These are phyloP conservation scores for Nicotiana obtusifolia DNA, from an alignment of 257 asterid species.

Conservation along the genomic window DNA sequence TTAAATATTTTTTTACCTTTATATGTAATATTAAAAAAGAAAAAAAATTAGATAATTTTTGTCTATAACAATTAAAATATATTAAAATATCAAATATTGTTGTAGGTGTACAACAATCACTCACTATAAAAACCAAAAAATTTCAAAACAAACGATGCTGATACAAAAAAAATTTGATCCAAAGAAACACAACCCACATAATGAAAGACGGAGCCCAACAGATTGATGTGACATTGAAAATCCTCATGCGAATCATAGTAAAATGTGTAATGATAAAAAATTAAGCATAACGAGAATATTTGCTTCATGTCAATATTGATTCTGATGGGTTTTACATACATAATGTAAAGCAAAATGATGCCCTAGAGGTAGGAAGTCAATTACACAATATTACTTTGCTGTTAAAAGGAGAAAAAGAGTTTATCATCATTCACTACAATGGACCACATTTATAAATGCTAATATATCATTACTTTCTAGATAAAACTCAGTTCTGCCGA, in stretches of 20 bases:
- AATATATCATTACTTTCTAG: not conserved
- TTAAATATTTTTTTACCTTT: too few relatives aligned
- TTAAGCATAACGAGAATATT: not conserved
- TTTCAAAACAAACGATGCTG: too few relatives aligned
- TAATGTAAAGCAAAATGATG: conserved; percentile 4
- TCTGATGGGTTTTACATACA: not conserved
- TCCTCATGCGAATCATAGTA: not conserved
- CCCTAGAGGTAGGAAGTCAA: conserved; percentile 6
- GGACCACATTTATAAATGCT: not conserved
- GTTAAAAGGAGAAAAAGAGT: not conserved
- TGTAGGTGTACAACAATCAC: too few relatives aligned
- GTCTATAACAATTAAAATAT: too few relatives aligned
- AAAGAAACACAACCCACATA: too few relatives aligned
- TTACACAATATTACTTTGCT: not conserved
- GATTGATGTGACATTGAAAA: conserved; percentile 1
- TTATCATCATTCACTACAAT: not conserved
- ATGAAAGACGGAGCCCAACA: not conserved
- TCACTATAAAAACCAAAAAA: too few relatives aligned
- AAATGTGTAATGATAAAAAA: not conserved
- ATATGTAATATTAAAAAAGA: too few relatives aligned
- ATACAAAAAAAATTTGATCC: too few relatives aligned
- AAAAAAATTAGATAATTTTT: too few relatives aligned
- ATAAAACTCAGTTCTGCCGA: not conserved
- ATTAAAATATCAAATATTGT: too few relatives aligned
- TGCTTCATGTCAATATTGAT: not conserved